Conservation (phyloP, 768 basidiomycete species). For the Amanita phalloides region DNA sequence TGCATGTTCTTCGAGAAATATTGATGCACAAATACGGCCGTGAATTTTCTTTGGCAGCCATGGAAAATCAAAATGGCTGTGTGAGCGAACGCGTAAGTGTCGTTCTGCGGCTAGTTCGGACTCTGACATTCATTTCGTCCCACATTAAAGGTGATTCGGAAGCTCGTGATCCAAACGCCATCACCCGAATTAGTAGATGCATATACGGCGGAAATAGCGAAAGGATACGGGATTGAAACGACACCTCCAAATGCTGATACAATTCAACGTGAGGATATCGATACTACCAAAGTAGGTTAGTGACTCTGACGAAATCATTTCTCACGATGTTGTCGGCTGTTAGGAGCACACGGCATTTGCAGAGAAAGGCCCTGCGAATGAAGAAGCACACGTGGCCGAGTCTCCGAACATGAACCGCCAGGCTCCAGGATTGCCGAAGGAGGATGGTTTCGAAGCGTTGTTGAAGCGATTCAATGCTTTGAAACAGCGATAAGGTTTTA, state of each 20-base stretch:
- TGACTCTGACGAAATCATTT: background rate
- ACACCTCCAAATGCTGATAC: constrained; percentile 11
- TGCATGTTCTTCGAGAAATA: constrained; percentile 85
- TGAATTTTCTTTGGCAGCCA: constrained; percentile 75
- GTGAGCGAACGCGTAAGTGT: constrained; percentile 73
- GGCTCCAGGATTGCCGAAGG: constrained; percentile 19
- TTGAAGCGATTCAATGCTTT: constrained; percentile 76
- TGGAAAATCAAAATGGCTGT: constrained; percentile 74
- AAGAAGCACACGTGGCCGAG: background rate
- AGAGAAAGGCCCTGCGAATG: background rate
- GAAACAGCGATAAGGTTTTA: constrained; percentile 49
- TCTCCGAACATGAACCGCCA: constrained; percentile 6
- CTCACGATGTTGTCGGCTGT: background rate
- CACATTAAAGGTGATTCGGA: constrained; percentile 54
- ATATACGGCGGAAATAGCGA: constrained; percentile 84
- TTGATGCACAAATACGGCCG: constrained; percentile 95
- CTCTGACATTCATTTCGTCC: constrained; percentile 3
- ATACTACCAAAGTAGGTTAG: background rate
- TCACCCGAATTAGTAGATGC: constrained; percentile 69
- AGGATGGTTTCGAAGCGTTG: constrained; percentile 70
- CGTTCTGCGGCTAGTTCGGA: background rate
- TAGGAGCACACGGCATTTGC: background rate
- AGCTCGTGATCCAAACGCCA: constrained; percentile 63
- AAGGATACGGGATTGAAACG: constrained; percentile 75
- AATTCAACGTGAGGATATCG: background rate